phyloP scores from a whole-genome alignment of 2,329 filamentous ascomycete species.

The Atkinsonella texensis region DNA sequence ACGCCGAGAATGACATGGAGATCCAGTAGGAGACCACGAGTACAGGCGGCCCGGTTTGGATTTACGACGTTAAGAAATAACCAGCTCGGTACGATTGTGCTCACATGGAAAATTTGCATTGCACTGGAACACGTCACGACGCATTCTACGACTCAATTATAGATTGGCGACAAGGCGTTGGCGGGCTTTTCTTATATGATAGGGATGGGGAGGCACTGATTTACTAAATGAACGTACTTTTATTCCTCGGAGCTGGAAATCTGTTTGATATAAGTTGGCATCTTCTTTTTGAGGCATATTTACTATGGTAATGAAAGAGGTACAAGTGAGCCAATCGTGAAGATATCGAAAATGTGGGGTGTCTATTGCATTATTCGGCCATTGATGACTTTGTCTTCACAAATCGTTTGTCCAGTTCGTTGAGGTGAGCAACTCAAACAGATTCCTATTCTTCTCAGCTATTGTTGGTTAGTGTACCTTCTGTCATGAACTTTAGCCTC shows the following conservation, averaged over 20 bases:
- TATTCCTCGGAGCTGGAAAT: not conserved
- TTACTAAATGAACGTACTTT: not conserved
- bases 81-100: too few relatives aligned
- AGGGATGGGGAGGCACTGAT: not conserved
- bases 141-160: not conserved
- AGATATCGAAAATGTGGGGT: not conserved
- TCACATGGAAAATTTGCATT: too few relatives aligned
- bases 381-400: not conserved
- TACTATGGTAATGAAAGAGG: not conserved
- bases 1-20: slow-evolving; percentile 12
- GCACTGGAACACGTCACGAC: not conserved
- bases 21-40: slow-evolving; percentile 8
- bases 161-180: not conserved
- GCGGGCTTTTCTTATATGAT: not conserved
- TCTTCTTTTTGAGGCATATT: not conserved
- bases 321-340: not conserved
- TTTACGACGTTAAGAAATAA: not conserved
- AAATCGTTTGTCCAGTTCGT: not conserved
- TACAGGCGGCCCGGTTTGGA: not conserved
- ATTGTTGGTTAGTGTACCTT: not conserved
- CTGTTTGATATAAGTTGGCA: not conserved
- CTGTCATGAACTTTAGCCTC: not conserved
- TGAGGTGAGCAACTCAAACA: not conserved
- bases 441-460: not conserved
- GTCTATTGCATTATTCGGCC: not conserved